phyloP scores from a whole-genome alignment of 2,329 filamentous ascomycete genomes.

The Harringtonia aguacate region DNA sequence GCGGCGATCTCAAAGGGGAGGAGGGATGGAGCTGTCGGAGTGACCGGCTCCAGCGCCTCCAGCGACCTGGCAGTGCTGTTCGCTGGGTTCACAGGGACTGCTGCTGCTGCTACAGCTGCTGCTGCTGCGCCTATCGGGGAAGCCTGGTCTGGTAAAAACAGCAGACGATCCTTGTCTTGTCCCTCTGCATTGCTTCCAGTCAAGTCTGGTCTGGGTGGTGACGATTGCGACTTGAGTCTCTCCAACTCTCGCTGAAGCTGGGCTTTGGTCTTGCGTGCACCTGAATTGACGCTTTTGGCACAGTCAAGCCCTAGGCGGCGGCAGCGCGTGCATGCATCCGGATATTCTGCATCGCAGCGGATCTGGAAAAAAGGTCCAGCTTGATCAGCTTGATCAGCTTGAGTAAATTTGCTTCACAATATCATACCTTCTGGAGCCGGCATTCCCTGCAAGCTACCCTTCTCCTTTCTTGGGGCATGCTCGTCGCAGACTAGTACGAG shows the following conservation, averaged over 20 bases:
- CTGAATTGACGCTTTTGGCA: constrained; percentile 1
- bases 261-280: constrained; percentile 9
- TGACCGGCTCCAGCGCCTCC: background rate
- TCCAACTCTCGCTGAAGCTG: constrained; percentile 9
- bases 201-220: background rate
- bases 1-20: background rate
- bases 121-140: background rate
- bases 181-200: background rate
- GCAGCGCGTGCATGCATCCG: constrained; percentile 8
- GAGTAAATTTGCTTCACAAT: background rate
- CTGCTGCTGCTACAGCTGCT: background rate
- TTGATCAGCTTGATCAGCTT: background rate
- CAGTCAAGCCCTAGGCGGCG: constrained; percentile 8
- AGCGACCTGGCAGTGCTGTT: too few species aligned
- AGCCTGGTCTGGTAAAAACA: background rate
- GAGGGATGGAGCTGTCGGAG: background rate
- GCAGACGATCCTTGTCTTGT: background rate
- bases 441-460: constrained; percentile 9
- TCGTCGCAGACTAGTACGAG: background rate
- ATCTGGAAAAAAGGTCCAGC: constrained; percentile 5
- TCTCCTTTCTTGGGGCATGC: background rate
- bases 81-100: too few species aligned
- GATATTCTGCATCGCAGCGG: constrained; percentile 10
- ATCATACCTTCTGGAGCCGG: constrained; percentile 3
- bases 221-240: background rate